Percentiles rank a stretch among this genome's conserved stretches.
These are phyloP conservation scores for Dactylella cylindrospora DNA, from an alignment of 2,329 filamentous ascomycete genomes.

Conservation along the genomic window DNA sequence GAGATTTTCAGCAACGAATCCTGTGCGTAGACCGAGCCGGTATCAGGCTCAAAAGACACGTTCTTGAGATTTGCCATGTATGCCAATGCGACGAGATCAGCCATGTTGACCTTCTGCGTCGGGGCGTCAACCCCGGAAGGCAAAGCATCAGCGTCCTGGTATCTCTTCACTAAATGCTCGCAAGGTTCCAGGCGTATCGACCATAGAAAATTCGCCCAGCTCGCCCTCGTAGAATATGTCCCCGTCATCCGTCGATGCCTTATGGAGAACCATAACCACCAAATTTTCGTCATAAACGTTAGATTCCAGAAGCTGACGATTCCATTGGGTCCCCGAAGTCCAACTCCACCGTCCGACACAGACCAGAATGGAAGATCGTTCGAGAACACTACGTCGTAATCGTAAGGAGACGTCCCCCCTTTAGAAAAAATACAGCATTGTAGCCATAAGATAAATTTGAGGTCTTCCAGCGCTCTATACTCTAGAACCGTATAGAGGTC, in stretches of 20 bases:
- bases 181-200: not conserved
- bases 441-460: too few relatives aligned
- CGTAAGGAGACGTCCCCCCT: too few relatives aligned
- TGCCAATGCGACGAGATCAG: conserved; percentile 12
- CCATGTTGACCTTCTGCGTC: conserved; percentile 1
- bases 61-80: conserved; percentile 24
- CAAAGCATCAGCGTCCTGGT: conserved; percentile 23
- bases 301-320: conserved; percentile 1
- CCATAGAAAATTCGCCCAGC: conserved; percentile 18
- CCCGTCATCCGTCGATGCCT: not conserved
- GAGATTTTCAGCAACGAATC: conserved; percentile 9
- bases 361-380: not conserved
- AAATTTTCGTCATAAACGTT: not conserved
- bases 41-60: not conserved
- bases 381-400: too few relatives aligned
- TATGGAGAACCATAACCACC: conserved; percentile 6
- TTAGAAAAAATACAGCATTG: too few relatives aligned
- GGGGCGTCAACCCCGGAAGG: conserved; percentile 18
- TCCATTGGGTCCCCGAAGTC: too few relatives aligned
- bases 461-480: too few relatives aligned
- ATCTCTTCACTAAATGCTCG: not conserved
- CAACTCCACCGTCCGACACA: too few relatives aligned
- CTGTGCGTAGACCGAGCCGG: conserved; percentile 3
- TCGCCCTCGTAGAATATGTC: conserved; percentile 9
- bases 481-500: not conserved